Conservation (phyloP, 305 asterid genomes). For the Solanum chacoense region DNA sequence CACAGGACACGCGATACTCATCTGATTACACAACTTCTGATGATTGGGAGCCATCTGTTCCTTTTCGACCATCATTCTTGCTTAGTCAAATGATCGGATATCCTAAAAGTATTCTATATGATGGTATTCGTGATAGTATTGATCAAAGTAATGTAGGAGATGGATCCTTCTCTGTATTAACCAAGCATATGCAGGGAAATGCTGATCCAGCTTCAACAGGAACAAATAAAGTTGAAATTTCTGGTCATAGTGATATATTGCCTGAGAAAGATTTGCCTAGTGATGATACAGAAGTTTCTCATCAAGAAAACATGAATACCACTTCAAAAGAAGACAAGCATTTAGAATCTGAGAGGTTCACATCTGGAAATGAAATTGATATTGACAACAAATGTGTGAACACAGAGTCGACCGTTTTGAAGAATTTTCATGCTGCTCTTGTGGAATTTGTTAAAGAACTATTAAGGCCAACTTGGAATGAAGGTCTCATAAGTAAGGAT, state of each 20-base stretch:
- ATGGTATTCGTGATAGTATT: constrained; percentile 31
- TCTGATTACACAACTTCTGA: constrained; percentile 18
- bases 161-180: constrained; percentile 23
- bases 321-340: constrained; percentile 29
- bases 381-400: constrained; percentile 19
- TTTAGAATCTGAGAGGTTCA: constrained; percentile 27
- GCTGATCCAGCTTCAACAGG: constrained; percentile 7
- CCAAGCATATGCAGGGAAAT: constrained; percentile 22
- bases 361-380: constrained; percentile 22
- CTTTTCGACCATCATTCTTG: constrained; percentile 57
- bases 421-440: constrained; percentile 52
- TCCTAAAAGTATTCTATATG: constrained; percentile 26
- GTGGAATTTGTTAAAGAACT: constrained; percentile 68
- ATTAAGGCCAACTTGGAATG: constrained; percentile 71
- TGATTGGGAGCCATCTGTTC: constrained; percentile 74
- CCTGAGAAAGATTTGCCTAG: not conserved
- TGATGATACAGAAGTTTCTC: not conserved
- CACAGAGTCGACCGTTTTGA: constrained; percentile 35
- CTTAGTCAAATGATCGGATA: constrained; percentile 39
- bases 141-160: constrained; percentile 25
- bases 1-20: constrained; percentile 13
- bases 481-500: constrained; percentile 66
- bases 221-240: constrained; percentile 9
- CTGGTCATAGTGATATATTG: constrained; percentile 2
- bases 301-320: constrained; percentile 5